Evolutionary conservation across 805 yeast species (phyloP).

Genomic region (Cyberlindnera lachancei): DNA sequence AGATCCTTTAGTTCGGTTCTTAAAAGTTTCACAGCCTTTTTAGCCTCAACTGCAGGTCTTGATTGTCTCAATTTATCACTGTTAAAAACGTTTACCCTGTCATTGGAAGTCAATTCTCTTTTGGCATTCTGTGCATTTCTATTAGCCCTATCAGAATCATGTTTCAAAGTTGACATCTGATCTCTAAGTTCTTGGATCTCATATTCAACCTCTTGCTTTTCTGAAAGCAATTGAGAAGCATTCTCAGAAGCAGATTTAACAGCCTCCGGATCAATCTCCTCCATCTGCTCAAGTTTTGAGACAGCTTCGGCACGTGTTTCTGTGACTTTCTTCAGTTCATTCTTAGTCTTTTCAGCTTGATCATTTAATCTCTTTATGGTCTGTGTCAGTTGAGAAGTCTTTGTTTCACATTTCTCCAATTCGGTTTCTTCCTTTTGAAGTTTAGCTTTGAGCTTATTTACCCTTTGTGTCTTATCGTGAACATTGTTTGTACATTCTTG

Average conservation of each 20-base stretch:
- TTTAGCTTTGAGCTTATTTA: constrained; percentile 5
- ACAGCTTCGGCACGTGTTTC: constrained; percentile 11
- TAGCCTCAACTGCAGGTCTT: constrained; percentile 18
- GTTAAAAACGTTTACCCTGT: constrained; percentile 43
- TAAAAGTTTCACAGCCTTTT: constrained; percentile 34
- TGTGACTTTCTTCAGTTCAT: constrained; percentile 27
- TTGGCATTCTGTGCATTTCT: neutral
- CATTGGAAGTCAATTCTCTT: constrained; percentile 33
- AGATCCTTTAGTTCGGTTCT: constrained; percentile 31
- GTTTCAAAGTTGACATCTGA: neutral
- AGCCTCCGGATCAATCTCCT: neutral
- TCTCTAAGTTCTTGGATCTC: neutral
- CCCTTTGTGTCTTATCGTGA: constrained; percentile 19
- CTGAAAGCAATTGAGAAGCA: neutral
- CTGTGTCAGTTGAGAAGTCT: neutral
- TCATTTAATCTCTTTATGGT: constrained; percentile 1
- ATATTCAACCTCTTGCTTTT: neutral
- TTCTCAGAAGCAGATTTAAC: neutral
- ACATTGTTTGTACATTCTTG: constrained; percentile 23
- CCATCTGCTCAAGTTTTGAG: neutral
- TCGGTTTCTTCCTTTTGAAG: constrained; percentile 27
- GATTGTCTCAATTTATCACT: constrained; percentile 6
- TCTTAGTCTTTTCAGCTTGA: constrained; percentile 23
- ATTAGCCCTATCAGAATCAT: neutral
- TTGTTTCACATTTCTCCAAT: constrained; percentile 22